Evolutionary conservation across 768 basidiomycete genomes (phyloP), one percentile per base, ranked within the genome.

Genomic region (Dentipellis sp.): DNA sequence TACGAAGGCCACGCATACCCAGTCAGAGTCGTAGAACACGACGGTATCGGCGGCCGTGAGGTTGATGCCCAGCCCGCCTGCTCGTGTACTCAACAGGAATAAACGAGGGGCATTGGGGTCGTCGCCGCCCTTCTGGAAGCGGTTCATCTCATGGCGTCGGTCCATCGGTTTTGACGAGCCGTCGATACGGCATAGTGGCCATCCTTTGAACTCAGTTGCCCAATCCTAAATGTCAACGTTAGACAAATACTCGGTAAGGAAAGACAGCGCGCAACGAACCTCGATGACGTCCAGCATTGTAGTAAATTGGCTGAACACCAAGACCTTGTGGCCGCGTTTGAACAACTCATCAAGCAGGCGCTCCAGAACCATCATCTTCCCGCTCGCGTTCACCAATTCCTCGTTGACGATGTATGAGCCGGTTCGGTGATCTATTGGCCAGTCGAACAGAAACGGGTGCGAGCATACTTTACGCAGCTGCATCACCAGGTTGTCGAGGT

Each of bases 361-460:
- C 59, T 97, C 90, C 0, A 99, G 79, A 2, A 99, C 74, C 78
- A 98, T 86, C 95, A 98, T 98, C 76, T 99, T 99, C 16, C 97
- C 97, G 56, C 89, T 92, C 0, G 83, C 83, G 56, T 87, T 84
- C 22, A 94, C 81, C 35, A 97, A 74, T 63, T 94, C 84, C 22
- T 89, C 84, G 61, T 89, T 83, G 39, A 94, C 69, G 45, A 86
- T 73, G 0, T 79, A 79, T 42, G 83, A 70, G n/a, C 73, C 74
- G 1, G 86, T 88, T 5, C 72, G 63, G 1, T 78, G 75, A 62
- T 91, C 83, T 46, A 75, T 63, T 0, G 90, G 87, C 88, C 90
- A 91, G 61, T 90, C 84, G 66, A 95, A 94, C 6, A 93, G 71
- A 74, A 89, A 89, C 0, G 94, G 94, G 69, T 97, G 93, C 12